Evolutionary conservation across 352 stramenopile species (phyloP).

Genomic region (Pythium sp.): DNA sequence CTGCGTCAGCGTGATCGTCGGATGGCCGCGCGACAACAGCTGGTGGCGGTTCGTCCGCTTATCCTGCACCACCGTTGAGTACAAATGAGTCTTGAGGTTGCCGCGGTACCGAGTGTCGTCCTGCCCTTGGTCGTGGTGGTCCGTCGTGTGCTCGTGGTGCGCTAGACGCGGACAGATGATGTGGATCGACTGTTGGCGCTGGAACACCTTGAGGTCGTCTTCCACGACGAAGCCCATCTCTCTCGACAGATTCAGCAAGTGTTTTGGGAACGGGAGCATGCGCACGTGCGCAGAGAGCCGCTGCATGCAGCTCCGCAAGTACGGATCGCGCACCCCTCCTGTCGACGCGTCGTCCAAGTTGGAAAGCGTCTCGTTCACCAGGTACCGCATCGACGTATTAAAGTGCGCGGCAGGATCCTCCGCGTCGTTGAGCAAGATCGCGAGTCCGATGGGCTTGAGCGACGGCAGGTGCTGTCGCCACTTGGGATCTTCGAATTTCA

Average conservation of each 20-base stretch:
- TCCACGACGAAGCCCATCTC: conserved; percentile 79
- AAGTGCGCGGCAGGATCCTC: conserved; percentile 68
- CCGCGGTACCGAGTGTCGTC: conserved; percentile 81
- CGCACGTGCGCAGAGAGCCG: conserved; percentile 78
- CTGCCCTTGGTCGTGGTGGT: conserved; percentile 83
- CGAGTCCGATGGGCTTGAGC: conserved; percentile 77
- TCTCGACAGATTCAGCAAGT: conserved; percentile 72
- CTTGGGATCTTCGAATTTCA: conserved; percentile 87
- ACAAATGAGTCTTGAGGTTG: conserved; percentile 85
- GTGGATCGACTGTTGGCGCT: conserved; percentile 71
- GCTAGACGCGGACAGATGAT: conserved; percentile 80
- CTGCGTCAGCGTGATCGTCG: conserved; percentile 65
- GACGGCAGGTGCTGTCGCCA: conserved; percentile 76
- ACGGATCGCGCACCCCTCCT: conserved; percentile 29
- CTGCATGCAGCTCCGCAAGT: conserved; percentile 66
- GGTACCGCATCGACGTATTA: conserved; percentile 62
- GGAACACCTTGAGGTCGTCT: conserved; percentile 64
- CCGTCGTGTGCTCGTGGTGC: conserved; percentile 79
- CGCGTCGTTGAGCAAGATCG: conserved; percentile 78
- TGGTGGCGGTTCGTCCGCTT: conserved; percentile 79
- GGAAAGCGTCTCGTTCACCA: conserved; percentile 54
- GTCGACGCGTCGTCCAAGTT: conserved; percentile 11
- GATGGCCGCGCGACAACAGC: conserved; percentile 73
- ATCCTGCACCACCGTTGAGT: conserved; percentile 82
- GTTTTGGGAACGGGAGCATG: conserved; percentile 82